Conservation (phyloP, 2,329 filamentous ascomycete genomes). For the Curvularia verruculosa region DNA sequence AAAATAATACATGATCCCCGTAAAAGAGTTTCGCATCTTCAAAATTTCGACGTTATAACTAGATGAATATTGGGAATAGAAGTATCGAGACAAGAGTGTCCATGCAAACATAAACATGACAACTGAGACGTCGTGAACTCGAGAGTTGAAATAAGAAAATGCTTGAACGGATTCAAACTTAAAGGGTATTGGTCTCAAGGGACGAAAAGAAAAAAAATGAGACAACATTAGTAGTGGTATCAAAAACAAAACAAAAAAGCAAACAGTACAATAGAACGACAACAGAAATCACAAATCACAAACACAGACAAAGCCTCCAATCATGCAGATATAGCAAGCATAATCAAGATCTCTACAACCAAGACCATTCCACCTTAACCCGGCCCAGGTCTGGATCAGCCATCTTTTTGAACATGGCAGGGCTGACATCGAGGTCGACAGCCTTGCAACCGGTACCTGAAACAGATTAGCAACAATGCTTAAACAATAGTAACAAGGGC, state of each 20-base stretch:
- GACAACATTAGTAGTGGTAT: neutral
- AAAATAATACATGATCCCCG: too few species aligned
- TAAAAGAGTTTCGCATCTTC: neutral
- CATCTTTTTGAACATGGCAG: conserved; percentile 55
- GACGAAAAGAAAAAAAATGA: neutral
- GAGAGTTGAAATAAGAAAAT: neutral
- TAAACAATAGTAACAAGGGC: neutral
- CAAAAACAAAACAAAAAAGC: neutral
- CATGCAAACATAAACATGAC: neutral
- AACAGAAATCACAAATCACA: neutral
- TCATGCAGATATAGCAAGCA: neutral
- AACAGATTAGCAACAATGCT: conserved; percentile 19
- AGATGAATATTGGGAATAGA: neutral
- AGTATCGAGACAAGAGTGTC: neutral
- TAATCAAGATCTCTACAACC: conserved; percentile 45
- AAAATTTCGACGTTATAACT: neutral
- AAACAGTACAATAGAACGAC: neutral
- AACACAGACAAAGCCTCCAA: neutral
- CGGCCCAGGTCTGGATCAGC: conserved; percentile 55
- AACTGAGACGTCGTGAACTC: neutral
- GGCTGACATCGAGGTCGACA: conserved; percentile 59
- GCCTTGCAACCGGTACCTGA: conserved; percentile 55
- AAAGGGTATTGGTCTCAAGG: neutral
- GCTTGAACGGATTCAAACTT: neutral
- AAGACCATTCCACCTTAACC: conserved; percentile 59